Base-by-base conservation (phyloP, 108 stramenopile species). In the Skeletonema grethae region DNA sequence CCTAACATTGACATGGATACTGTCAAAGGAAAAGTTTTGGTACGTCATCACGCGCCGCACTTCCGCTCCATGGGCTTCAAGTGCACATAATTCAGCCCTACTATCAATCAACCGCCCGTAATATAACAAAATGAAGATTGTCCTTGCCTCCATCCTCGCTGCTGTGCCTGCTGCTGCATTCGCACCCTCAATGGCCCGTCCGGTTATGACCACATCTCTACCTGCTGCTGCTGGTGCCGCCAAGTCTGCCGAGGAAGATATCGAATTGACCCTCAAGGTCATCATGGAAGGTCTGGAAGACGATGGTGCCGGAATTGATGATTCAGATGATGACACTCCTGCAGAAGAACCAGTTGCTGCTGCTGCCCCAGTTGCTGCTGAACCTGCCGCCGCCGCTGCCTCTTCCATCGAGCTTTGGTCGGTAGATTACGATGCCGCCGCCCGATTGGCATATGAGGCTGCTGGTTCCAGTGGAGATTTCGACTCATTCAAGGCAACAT, bases 231-330 rank as follows among this genome's bases (percentile, higher is more conserved):
- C 41, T 45, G 36, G 29, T 25, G 61, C 79, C 57, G 88, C 88
- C 61, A 88, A 83, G 70, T 61, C 63, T 64, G 57, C 58, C 35
- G 88, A 83, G 31, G 88, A 89, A 69, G 88, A 89, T 63, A 60
- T 87, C 20, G 88, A 85, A 64, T 64, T 85, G 79, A 87, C 88
- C 18, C 75, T 85, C 57, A 63, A 80, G 74, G 84, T 85, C 59
- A 83, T 87, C 63, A 57, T 63, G 56, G 65, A 69, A 6, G 66
- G 55, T 39, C 45, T 81, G 57, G 65, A 22, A n/a, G 78, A 75
- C 22, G 67, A 65, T 55, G 69, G 41, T 13, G 29, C 53, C 8
- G 73, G 58, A 30, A 32, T 79, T 1, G 70, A 67, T 50, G 79
- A 80, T 72, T 72, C 79, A 16, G 79, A 80, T 22, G 70, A 67